A percentile compares a stretch with the other conserved stretches of the same genome.
These are phyloP conservation scores for Asclepias syriaca DNA, from an alignment of 257 asterid species.

Conservation along the genomic window DNA sequence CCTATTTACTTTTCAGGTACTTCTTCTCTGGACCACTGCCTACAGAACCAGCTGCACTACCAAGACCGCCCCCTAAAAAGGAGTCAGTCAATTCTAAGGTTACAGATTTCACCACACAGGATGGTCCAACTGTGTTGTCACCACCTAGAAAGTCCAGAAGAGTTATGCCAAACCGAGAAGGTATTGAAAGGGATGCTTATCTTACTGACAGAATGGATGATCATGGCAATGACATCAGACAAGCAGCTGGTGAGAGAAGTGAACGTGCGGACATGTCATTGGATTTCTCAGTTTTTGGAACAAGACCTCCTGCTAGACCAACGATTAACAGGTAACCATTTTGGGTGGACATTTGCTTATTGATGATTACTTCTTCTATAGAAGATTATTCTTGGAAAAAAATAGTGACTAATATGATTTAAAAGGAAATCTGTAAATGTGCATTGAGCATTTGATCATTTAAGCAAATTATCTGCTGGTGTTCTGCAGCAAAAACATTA, in stretches of 20 bases:
- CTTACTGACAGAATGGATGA: slow-evolving; percentile 44
- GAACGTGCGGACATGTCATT: slow-evolving; percentile 81
- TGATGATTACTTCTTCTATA: background rate
- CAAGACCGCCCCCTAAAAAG: slow-evolving; percentile 82
- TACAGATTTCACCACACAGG: slow-evolving; percentile 53
- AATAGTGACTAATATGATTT: background rate
- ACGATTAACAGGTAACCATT: slow-evolving; percentile 76
- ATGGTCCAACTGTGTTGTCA: slow-evolving; percentile 81
- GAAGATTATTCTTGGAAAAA: background rate
- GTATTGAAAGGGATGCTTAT: slow-evolving; percentile 51
- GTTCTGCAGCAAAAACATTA: no score
- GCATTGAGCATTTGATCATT: background rate
- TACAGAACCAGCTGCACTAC: slow-evolving; percentile 87
- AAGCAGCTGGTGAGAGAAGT: slow-evolving; percentile 59
- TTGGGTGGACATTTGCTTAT: slow-evolving; percentile 3
- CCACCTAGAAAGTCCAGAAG: slow-evolving; percentile 96
- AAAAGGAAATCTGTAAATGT: background rate
- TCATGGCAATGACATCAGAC: slow-evolving; percentile 55
- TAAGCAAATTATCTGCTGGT: no score
- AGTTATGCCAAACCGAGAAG: slow-evolving; percentile 87
- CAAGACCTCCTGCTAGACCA: slow-evolving; percentile 78
- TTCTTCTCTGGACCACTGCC: slow-evolving; percentile 84
- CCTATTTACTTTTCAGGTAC: slow-evolving; percentile 47
- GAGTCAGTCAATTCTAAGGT: slow-evolving; percentile 51
- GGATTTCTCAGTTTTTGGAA: slow-evolving; percentile 83